These are phyloP conservation scores for Mycosarcoma maydis DNA, from an alignment of 1,284 basidiomycete species.

Conservation along the genomic window DNA sequence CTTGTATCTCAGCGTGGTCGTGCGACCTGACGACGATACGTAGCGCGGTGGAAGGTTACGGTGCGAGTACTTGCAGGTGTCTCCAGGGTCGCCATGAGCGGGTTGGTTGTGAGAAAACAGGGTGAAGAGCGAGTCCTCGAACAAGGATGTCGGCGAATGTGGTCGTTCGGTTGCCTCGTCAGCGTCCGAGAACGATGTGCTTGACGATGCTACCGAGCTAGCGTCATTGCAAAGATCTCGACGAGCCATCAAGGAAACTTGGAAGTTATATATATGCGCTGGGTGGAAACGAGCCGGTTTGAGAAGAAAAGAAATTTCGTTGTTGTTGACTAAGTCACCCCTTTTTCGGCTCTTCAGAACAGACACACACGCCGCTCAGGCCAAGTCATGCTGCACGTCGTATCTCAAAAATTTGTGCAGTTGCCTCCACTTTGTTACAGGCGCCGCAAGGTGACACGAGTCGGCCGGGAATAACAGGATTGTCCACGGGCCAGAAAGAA, in stretches of 20 bases:
- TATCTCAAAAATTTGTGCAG: too few relatives aligned
- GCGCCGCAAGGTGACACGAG: too few relatives aligned
- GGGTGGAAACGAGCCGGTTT: too few relatives aligned
- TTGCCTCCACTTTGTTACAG: too few relatives aligned
- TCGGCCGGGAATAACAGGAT: too few relatives aligned
- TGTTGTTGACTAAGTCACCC: too few relatives aligned
- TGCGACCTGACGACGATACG: neutral
- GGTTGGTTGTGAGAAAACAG: conserved; percentile 61
- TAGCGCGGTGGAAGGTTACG: conserved; percentile 38
- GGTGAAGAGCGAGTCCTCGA: conserved; percentile 58
- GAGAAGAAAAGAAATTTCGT: neutral
- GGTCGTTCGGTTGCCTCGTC: neutral
- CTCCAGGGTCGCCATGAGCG: conserved; percentile 58
- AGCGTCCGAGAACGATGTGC: neutral
- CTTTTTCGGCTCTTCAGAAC: too few relatives aligned
- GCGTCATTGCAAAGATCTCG: conserved; percentile 3
- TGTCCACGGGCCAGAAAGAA: too few relatives aligned
- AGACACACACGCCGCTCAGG: neutral
- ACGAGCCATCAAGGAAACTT: neutral
- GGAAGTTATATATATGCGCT: too few relatives aligned
- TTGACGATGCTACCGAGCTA: conserved; percentile 5
- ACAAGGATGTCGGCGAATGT: conserved; percentile 40
- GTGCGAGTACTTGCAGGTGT: conserved; percentile 38
- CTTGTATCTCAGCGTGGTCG: conserved; percentile 36
- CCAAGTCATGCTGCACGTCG: neutral